Evolutionary conservation across 2,329 filamentous ascomycete species (phyloP).

Genomic region (Fusarium bulbicola): DNA sequence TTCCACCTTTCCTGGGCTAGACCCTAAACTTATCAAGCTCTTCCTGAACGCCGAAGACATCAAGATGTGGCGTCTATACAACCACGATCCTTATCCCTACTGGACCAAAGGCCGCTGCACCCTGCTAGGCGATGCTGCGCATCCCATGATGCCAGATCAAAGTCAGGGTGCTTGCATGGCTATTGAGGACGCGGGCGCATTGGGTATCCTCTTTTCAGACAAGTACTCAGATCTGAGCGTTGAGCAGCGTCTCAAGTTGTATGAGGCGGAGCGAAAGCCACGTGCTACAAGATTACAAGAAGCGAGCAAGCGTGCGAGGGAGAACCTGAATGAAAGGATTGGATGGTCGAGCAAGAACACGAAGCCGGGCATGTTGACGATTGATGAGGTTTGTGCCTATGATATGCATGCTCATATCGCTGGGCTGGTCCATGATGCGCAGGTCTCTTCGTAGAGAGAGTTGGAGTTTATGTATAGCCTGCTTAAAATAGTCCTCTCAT

Average conservation of each 20-base stretch:
- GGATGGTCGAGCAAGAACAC: conserved; percentile 49
- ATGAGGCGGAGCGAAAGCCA: conserved; percentile 10
- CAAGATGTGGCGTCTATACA: conserved; percentile 66
- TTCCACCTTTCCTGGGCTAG: conserved; percentile 64
- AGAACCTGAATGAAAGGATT: conserved; percentile 16
- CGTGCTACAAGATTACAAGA: conserved; percentile 8
- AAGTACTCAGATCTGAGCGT: conserved; percentile 4
- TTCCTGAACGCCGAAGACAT: conserved; percentile 66
- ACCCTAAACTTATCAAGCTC: conserved; percentile 63
- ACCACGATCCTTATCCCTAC: conserved; percentile 42
- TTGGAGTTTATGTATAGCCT: neutral
- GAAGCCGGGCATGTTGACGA: conserved; percentile 65
- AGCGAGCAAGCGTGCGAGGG: conserved; percentile 13
- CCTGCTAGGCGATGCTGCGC: conserved; percentile 22
- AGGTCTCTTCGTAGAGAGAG: neutral
- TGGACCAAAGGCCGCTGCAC: conserved; percentile 22
- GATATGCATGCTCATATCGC: conserved; percentile 45
- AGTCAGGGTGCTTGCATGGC: conserved; percentile 14
- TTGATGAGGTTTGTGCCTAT: conserved; percentile 70
- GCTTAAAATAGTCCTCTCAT: too few species aligned
- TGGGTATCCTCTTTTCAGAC: neutral
- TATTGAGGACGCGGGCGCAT: conserved; percentile 2
- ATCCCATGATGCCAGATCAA: conserved; percentile 24
- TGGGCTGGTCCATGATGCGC: neutral
- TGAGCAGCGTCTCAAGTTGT: conserved; percentile 1